Evolutionary conservation across 129 eudicot species (phyloP).

Genomic region (Arctium lappa): DNA sequence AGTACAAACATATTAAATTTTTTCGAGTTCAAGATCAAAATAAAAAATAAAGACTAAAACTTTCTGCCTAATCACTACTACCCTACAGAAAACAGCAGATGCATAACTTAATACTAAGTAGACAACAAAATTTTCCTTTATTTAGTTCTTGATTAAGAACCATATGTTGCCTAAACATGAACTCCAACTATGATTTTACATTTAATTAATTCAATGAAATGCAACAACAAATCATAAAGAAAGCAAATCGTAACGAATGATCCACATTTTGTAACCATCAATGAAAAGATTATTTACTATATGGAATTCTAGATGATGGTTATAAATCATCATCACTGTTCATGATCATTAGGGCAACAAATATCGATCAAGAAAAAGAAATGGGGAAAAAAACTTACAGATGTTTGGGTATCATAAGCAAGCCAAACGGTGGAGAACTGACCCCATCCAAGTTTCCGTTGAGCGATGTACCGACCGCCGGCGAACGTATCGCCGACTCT

Average conservation of each 20-base stretch:
- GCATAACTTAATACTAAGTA: neutral
- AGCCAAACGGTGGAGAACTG: conserved; percentile 90
- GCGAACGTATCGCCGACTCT: conserved; percentile 68
- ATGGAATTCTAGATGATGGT: neutral
- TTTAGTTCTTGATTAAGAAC: conserved; percentile 7
- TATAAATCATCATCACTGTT: neutral
- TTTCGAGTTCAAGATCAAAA: neutral
- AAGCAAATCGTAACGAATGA: neutral
- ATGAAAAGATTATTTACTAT: neutral
- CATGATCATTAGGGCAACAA: neutral
- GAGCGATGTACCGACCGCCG: conserved; percentile 69
- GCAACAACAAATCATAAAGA: neutral
- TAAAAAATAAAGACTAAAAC: neutral
- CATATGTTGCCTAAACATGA: neutral
- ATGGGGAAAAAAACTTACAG: conserved; percentile 34
- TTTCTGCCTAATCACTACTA: neutral
- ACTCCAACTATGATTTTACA: neutral
- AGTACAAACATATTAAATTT: neutral
- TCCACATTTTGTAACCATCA: neutral
- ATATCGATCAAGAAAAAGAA: neutral
- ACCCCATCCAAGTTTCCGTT: conserved; percentile 86
- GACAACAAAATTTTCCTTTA: neutral
- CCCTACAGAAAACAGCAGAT: neutral
- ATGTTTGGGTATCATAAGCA: conserved; percentile 61
- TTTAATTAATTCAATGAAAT: neutral